Conservation (phyloP, 225 moss, liverwort and hornwort genomes). For the Polytrichum formosum region DNA sequence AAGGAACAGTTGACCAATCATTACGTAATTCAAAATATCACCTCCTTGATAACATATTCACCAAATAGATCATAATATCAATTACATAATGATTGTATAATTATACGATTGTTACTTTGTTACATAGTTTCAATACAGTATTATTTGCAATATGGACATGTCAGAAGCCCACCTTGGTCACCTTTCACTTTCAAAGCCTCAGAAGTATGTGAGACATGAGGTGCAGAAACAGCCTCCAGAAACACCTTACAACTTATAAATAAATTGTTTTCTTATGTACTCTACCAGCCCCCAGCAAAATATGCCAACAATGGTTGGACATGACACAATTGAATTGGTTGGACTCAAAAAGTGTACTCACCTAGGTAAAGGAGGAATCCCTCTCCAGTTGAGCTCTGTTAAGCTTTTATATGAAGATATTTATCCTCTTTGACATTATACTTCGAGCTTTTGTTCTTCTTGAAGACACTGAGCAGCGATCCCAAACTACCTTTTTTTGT, state of each 20-base stretch:
- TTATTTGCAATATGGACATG: too few species aligned
- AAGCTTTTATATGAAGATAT: conserved; percentile 32
- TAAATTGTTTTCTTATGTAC: not conserved
- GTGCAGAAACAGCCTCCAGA: not conserved
- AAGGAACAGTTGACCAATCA: too few species aligned
- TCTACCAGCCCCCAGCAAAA: not conserved
- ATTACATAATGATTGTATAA: too few species aligned
- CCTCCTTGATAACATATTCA: too few species aligned
- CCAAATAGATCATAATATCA: too few species aligned
- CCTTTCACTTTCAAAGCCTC: conserved; percentile 5
- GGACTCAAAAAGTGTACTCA: conserved; percentile 11
- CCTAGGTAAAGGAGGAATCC: conserved; percentile 20
- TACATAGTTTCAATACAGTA: too few species aligned
- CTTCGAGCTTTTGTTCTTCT: conserved; percentile 24
- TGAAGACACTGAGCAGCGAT: conserved; percentile 27
- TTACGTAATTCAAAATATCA: too few species aligned
- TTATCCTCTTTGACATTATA: conserved; percentile 21
- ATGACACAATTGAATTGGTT: too few species aligned
- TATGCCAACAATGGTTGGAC: too few species aligned
- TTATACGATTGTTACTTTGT: too few species aligned
- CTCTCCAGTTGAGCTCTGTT: conserved; percentile 14
- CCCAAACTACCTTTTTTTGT: conserved; percentile 25
- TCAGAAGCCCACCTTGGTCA: not conserved
- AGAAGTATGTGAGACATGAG: not conserved
- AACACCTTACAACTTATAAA: too few species aligned